phyloP scores from a whole-genome alignment of 805 yeast genomes.

The Candida ortonii region DNA sequence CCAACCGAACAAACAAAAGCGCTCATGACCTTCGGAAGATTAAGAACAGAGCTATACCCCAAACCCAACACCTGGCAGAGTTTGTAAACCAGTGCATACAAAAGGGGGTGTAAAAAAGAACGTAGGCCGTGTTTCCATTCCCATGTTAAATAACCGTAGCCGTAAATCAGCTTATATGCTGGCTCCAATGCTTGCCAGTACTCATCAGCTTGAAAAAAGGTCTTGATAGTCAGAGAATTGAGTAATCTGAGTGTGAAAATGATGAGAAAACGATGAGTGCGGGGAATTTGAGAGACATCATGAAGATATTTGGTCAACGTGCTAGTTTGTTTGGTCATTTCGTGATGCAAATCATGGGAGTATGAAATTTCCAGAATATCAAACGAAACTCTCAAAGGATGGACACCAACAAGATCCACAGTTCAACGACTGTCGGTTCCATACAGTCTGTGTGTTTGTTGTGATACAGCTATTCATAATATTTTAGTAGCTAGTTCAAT shows the following conservation, averaged over 20 bases:
- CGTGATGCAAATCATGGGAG: too few species aligned
- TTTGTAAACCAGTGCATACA: conserved; percentile 52
- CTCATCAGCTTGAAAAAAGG: conserved; percentile 96
- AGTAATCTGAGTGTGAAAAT: conserved; percentile 46
- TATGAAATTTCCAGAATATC: too few species aligned
- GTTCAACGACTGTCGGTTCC: too few species aligned
- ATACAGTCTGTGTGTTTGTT: too few species aligned
- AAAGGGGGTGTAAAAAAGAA: conserved; percentile 74
- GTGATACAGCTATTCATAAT: too few species aligned
- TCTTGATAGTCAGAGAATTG: conserved; percentile 61
- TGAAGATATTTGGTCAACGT: too few species aligned
- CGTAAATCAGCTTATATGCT: conserved; percentile 72
- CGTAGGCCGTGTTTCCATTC: conserved; percentile 82
- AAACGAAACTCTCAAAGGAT: too few species aligned
- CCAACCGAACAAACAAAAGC: conserved; percentile 69
- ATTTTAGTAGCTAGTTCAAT: too few species aligned
- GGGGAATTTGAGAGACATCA: too few species aligned
- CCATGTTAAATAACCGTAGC: conserved; percentile 89
- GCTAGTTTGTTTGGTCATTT: too few species aligned
- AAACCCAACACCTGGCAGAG: conserved; percentile 33
- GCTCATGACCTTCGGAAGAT: conserved; percentile 65
- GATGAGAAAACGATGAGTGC: conserved; percentile 4
- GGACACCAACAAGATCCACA: too few species aligned
- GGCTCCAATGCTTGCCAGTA: conserved; percentile 92
- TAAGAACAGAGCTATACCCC: conserved; percentile 40